Percentiles rank a stretch among this genome's conserved stretches.
phyloP scores from a whole-genome alignment of 2,329 filamentous ascomycete genomes.

The Thermothelomyces thermophilus region DNA sequence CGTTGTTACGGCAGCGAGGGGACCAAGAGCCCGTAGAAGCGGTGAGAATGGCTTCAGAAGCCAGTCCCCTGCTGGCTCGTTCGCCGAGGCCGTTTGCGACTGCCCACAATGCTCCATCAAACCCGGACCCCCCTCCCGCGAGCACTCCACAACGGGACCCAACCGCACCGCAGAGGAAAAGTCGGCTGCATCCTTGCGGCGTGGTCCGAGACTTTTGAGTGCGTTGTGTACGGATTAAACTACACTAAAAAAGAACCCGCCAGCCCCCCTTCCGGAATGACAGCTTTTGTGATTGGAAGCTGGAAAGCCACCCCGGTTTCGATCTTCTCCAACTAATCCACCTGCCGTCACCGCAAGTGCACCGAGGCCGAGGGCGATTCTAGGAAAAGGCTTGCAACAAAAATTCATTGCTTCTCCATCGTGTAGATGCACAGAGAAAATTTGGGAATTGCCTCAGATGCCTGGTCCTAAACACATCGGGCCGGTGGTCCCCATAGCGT shows the following conservation, averaged over 20 bases:
- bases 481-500: no score
- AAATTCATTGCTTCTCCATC: slow-evolving; percentile 3
- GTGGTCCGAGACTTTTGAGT: background rate
- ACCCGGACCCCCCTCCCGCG: background rate
- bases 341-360: background rate
- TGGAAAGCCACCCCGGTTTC: background rate
- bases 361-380: background rate
- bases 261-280: background rate
- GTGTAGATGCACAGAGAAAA: background rate
- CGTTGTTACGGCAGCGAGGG: background rate
- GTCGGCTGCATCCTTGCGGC: background rate
- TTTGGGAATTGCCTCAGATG: slow-evolving; percentile 1
- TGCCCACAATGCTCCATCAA: slow-evolving; percentile 8
- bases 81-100: background rate
- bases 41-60: background rate
- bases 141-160: slow-evolving; percentile 1
- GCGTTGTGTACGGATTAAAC: no score
- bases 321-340: background rate
- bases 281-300: slow-evolving; percentile 1
- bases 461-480: background rate
- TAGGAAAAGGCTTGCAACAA: slow-evolving; percentile 5
- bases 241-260: no score
- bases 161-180: slow-evolving; percentile 1
- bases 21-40: background rate
- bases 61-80: slow-evolving; percentile 1